Evolutionary conservation across 2,329 filamentous ascomycete species (phyloP).

Genomic region (Purpureocillium lavendulum): DNA sequence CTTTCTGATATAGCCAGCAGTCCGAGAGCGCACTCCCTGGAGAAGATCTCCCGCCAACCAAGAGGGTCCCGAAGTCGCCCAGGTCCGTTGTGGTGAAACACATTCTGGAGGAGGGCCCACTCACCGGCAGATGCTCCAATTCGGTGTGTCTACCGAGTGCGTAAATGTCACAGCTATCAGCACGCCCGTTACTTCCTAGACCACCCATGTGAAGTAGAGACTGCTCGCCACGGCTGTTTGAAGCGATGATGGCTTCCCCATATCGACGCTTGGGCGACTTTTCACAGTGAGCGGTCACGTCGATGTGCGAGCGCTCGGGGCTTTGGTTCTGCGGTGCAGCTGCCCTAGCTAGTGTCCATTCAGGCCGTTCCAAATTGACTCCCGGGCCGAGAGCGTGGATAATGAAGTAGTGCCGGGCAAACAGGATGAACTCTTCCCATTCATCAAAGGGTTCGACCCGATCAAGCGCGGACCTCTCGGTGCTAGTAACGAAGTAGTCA

Average conservation of each 20-base stretch:
- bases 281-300: too few species aligned
- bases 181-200: slow-evolving; percentile 34
- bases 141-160: slow-evolving; percentile 9
- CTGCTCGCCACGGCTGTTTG: slow-evolving; percentile 28
- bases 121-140: slow-evolving; percentile 17
- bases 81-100: slow-evolving; percentile 71
- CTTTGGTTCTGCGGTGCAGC: neutral
- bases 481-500: slow-evolving; percentile 51
- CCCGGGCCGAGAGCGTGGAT: slow-evolving; percentile 43
- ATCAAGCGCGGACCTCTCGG: slow-evolving; percentile 56
- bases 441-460: slow-evolving; percentile 80
- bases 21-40: slow-evolving; percentile 61
- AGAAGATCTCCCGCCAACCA: slow-evolving; percentile 73
- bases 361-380: neutral
- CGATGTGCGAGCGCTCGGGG: too few species aligned
- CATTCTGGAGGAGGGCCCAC: slow-evolving; percentile 40
- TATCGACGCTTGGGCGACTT: slow-evolving; percentile 43
- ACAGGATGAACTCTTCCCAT: slow-evolving; percentile 89
- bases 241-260: slow-evolving; percentile 41
- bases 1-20: slow-evolving; percentile 63
- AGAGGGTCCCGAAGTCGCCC: slow-evolving; percentile 46
- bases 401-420: slow-evolving; percentile 77
- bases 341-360: neutral
- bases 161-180: slow-evolving; percentile 45
- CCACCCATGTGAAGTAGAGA: slow-evolving; percentile 31